phyloP scores from a whole-genome alignment of 106 monocot species.

The Acorus gramineus region DNA sequence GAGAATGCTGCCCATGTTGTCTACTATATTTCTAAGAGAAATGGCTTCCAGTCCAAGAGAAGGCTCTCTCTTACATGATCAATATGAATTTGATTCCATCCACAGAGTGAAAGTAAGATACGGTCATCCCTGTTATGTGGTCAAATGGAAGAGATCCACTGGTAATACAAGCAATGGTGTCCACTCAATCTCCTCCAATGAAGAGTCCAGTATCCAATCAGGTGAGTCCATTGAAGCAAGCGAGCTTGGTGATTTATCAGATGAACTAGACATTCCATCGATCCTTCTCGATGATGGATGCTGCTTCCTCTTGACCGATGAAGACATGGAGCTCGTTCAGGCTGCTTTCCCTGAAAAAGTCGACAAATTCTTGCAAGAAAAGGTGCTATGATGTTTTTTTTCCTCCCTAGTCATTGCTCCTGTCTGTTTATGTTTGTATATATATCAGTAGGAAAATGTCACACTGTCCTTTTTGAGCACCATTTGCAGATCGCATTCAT shows the following conservation, averaged over 20 bases:
- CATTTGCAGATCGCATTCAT: no score
- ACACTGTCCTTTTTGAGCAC: no score
- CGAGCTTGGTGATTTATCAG: conserved; percentile 25
- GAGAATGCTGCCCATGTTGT: conserved; percentile 69
- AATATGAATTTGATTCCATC: conserved; percentile 87
- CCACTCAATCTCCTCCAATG: conserved; percentile 5
- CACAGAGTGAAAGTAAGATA: conserved; percentile 57
- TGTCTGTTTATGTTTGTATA: no score
- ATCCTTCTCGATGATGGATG: conserved; percentile 56
- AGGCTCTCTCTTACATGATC: conserved; percentile 39
- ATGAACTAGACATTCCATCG: conserved; percentile 57
- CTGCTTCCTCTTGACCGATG: conserved; percentile 72
- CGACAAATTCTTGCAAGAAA: conserved; percentile 44
- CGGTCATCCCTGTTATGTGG: conserved; percentile 60
- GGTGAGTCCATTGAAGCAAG: background rate
- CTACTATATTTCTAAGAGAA: conserved; percentile 74
- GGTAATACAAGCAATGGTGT: background rate
- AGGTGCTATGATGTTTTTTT: conserved; percentile 24
- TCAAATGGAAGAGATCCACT: conserved; percentile 71
- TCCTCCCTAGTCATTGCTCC: no score
- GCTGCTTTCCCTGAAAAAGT: conserved; percentile 75
- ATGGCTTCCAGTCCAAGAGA: conserved; percentile 25
- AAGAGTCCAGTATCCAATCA: conserved; percentile 12
- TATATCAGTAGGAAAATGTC: no score
- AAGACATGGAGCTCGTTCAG: conserved; percentile 71